phyloP scores from a whole-genome alignment of 139 green algal species.

The Marvania coccoides region DNA sequence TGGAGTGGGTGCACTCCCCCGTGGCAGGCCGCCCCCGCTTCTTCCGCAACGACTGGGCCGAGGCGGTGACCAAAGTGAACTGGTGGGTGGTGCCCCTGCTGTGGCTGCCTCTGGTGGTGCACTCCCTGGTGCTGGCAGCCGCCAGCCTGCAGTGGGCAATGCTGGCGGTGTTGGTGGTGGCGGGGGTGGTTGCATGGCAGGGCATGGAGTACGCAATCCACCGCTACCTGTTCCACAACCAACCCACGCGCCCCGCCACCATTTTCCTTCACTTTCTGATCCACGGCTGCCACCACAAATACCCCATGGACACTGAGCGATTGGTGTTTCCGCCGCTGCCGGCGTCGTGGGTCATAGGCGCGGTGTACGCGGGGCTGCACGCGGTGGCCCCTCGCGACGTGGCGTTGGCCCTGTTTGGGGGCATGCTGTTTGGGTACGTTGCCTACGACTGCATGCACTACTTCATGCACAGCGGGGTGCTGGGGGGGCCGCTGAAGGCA shows the following conservation, averaged over 20 bases:
- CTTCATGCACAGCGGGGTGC: slow-evolving; percentile 47
- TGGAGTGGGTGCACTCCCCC: slow-evolving; percentile 73
- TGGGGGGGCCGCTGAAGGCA: slow-evolving; percentile 34
- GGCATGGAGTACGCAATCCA: slow-evolving; percentile 87
- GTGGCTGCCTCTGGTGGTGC: slow-evolving; percentile 68
- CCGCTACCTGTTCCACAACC: slow-evolving; percentile 82
- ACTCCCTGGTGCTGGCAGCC: not conserved
- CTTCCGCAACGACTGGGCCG: slow-evolving; percentile 53
- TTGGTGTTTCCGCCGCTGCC: slow-evolving; percentile 90
- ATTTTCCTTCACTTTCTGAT: slow-evolving; percentile 90
- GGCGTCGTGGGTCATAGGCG: slow-evolving; percentile 32
- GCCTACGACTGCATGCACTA: slow-evolving; percentile 89
- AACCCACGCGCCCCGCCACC: slow-evolving; percentile 12
- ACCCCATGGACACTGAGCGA: slow-evolving; percentile 69
- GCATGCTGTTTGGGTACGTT: slow-evolving; percentile 81
- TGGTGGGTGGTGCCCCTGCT: slow-evolving; percentile 81
- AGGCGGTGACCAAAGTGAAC: slow-evolving; percentile 48
- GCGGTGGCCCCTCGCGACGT: slow-evolving; percentile 19
- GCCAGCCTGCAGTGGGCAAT: not conserved
- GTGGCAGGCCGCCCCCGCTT: slow-evolving; percentile 66
- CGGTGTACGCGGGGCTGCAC: slow-evolving; percentile 30
- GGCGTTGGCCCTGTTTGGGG: slow-evolving; percentile 48
- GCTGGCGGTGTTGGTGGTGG: slow-evolving; percentile 18
- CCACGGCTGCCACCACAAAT: slow-evolving; percentile 96
- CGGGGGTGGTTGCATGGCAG: slow-evolving; percentile 72